Conservation (phyloP, 164 flowering plant species). For the Echeveria elegans region DNA sequence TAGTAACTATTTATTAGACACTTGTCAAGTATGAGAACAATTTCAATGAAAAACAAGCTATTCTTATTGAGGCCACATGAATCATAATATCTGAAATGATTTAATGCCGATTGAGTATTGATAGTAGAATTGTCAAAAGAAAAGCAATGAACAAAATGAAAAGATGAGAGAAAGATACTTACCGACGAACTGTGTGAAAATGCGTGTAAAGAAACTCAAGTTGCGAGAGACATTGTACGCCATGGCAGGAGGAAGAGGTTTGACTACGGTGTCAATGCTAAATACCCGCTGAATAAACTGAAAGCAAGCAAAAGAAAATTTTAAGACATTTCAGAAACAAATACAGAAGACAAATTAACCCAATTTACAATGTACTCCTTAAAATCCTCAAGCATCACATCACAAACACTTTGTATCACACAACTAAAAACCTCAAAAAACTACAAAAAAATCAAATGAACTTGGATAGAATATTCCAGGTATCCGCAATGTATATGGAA, state of each 20-base stretch:
- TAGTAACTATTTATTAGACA: too few species aligned
- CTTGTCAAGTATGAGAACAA: not conserved
- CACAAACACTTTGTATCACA: too few species aligned
- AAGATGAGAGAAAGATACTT: slow-evolving; percentile 15
- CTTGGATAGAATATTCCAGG: too few species aligned
- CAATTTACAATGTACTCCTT: too few species aligned
- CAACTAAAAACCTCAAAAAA: too few species aligned
- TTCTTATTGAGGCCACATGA: too few species aligned
- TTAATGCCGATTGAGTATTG: too few species aligned
- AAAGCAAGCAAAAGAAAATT: slow-evolving; percentile 1
- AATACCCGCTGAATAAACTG: slow-evolving; percentile 91
- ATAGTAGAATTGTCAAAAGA: not conserved
- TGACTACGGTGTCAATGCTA: slow-evolving; percentile 84
- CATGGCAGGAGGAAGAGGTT: slow-evolving; percentile 90
- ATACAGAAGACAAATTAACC: not conserved
- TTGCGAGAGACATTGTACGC: slow-evolving; percentile 82
- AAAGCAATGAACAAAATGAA: not conserved
- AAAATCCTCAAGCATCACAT: too few species aligned
- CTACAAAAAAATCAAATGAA: too few species aligned
- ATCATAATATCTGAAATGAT: too few species aligned
- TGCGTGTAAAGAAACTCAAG: slow-evolving; percentile 90
- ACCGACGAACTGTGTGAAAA: slow-evolving; percentile 97
- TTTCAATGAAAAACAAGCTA: too few species aligned
- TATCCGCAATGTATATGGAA: too few species aligned
- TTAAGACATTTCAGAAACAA: not conserved